Percentiles rank a stretch among this genome's conserved stretches.
These are phyloP conservation scores for Drosera spatulata DNA, from an alignment of 179 eudicot genomes.

Conservation along the genomic window DNA sequence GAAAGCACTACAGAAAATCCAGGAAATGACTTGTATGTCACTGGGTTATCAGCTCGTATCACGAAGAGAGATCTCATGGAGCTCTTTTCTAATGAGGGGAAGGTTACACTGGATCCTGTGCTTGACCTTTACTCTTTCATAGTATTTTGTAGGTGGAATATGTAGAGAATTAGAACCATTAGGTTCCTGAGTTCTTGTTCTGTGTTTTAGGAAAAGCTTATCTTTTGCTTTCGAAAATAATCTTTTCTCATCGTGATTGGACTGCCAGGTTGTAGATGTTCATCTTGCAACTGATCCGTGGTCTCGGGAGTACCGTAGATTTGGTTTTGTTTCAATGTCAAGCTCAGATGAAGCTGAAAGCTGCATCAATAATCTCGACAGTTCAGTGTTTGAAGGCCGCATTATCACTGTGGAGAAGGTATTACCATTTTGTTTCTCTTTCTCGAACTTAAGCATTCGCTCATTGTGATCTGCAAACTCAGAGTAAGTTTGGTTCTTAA, in stretches of 20 bases:
- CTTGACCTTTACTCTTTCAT: background rate
- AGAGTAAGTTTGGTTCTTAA: no score
- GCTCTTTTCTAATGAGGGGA: constrained; percentile 84
- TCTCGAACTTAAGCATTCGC: no score
- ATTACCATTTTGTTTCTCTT: no score
- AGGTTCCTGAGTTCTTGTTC: background rate
- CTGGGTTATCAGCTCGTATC: constrained; percentile 71
- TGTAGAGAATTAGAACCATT: background rate
- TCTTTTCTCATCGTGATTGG: background rate
- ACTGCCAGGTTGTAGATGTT: constrained; percentile 61
- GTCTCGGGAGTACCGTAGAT: constrained; percentile 85
- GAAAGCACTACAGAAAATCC: constrained; percentile 30
- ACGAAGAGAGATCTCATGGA: constrained; percentile 76
- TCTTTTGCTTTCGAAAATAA: no score
- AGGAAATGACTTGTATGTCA: constrained; percentile 44
- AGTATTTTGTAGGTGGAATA: background rate
- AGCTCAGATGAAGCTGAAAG: constrained; percentile 60
- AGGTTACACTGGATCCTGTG: constrained; percentile 23
- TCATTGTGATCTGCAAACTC: no score
- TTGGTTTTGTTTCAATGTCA: constrained; percentile 94
- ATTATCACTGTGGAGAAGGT: constrained; percentile 73
- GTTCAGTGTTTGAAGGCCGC: constrained; percentile 87
- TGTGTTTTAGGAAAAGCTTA: background rate
- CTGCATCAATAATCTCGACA: constrained; percentile 65
- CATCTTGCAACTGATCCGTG: constrained; percentile 91